A percentile compares a stretch with the other conserved stretches of the same genome.
These are phyloP conservation scores for Fusarium mexicanum DNA, from an alignment of 2,329 filamentous ascomycete species.

Conservation along the genomic window DNA sequence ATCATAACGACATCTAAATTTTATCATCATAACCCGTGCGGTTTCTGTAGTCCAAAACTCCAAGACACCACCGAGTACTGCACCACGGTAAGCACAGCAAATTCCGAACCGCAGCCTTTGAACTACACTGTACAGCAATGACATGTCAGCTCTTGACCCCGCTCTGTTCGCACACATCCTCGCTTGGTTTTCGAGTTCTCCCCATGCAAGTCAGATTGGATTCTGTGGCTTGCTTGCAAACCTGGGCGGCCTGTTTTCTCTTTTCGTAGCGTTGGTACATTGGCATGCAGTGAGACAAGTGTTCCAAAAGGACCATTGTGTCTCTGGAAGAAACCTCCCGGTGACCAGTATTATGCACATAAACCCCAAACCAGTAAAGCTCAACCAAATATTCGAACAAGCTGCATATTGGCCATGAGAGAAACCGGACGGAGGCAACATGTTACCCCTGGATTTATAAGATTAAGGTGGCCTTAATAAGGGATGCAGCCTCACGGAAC, in stretches of 20 bases:
- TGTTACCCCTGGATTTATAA: constrained; percentile 18
- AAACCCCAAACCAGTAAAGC: constrained; percentile 23
- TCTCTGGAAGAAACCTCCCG: constrained; percentile 3
- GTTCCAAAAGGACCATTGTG: neutral
- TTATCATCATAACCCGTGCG: constrained; percentile 30
- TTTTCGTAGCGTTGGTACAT: neutral
- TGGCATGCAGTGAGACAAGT: neutral
- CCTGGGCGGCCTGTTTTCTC: neutral
- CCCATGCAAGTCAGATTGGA: constrained; percentile 34
- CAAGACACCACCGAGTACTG: constrained; percentile 2
- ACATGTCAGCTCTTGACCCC: constrained; percentile 35
- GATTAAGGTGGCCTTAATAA: constrained; percentile 9
- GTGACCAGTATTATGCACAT: constrained; percentile 30
- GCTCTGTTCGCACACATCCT: constrained; percentile 25
- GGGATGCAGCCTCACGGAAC: constrained; percentile 4
- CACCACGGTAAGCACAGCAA: constrained; percentile 2
- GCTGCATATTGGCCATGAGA: constrained; percentile 1
- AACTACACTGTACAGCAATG: constrained; percentile 36
- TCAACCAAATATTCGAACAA: constrained; percentile 9
- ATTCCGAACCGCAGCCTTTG: constrained; percentile 1
- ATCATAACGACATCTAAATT: constrained; percentile 9
- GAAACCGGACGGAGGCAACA: constrained; percentile 3
- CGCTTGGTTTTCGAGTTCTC: constrained; percentile 21
- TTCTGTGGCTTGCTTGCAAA: constrained; percentile 7
- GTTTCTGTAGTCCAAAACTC: constrained; percentile 2